Evolutionary conservation across 1,284 basidiomycete genomes (phyloP).

Genomic region (Phlebopus sp.): DNA sequence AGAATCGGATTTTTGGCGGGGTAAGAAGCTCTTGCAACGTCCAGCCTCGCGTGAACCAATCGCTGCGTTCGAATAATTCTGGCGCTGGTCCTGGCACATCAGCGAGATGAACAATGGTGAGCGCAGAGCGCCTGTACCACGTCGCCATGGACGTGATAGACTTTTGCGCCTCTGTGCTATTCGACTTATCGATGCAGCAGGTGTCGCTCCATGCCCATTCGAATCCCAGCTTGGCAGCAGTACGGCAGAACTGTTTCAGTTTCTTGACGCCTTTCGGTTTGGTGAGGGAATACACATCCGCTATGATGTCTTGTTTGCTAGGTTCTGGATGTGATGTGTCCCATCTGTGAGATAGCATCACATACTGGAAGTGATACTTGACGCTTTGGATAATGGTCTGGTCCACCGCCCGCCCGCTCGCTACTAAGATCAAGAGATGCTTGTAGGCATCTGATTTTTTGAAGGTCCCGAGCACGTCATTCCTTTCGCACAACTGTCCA

Average conservation of each 20-base stretch:
- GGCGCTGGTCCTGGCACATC: background rate
- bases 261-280: background rate
- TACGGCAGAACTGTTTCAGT: slow-evolving; percentile 1
- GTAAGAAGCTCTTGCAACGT: slow-evolving; percentile 8
- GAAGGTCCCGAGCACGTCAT: no score
- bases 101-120: slow-evolving; percentile 4
- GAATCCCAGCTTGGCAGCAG: background rate
- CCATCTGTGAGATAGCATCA: slow-evolving; percentile 8
- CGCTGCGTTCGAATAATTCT: background rate
- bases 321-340: slow-evolving; percentile 2
- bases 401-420: no score
- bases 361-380: background rate
- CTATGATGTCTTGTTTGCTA: slow-evolving; percentile 3
- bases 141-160: slow-evolving; percentile 4
- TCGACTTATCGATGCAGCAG: slow-evolving; percentile 7
- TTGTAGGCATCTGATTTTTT: no score
- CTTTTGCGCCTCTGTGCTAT: slow-evolving; percentile 4
- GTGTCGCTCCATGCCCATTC: slow-evolving; percentile 4
- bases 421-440: no score
- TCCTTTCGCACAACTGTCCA: no score
- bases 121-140: slow-evolving; percentile 1
- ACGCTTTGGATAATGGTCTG: no score
- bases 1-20: slow-evolving; percentile 2
- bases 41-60: slow-evolving; percentile 8
- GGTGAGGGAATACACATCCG: background rate